These are phyloP conservation scores for Ophiostoma sp. DNA, from an alignment of 2,329 filamentous ascomycete genomes.

Conservation along the genomic window DNA sequence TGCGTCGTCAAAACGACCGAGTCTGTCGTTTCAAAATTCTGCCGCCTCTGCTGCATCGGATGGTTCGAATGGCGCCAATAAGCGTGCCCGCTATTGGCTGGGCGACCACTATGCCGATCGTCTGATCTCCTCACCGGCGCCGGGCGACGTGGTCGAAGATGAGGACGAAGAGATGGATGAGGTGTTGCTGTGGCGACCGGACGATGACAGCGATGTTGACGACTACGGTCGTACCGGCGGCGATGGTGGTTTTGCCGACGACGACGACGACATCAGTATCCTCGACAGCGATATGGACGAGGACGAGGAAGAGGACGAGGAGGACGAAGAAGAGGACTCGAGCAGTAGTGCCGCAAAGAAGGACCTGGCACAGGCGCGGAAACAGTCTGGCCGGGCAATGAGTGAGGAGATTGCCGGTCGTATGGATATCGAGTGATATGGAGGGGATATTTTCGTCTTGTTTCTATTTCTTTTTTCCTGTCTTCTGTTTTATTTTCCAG, in stretches of 20 bases:
- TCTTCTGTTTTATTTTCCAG: background rate
- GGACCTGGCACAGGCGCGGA: slow-evolving; percentile 42
- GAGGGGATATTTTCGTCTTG: background rate
- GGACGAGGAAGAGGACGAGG: slow-evolving; percentile 39
- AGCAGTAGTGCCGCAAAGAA: slow-evolving; percentile 34
- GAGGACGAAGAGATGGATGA: slow-evolving; percentile 53
- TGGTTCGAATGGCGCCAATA: slow-evolving; percentile 59
- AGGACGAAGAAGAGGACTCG: slow-evolving; percentile 32
- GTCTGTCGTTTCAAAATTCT: slow-evolving; percentile 33
- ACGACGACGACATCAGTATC: slow-evolving; percentile 34
- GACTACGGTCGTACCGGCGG: slow-evolving; percentile 47
- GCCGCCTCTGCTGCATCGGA: slow-evolving; percentile 25
- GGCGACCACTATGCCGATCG: slow-evolving; percentile 62
- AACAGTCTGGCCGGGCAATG: slow-evolving; percentile 48
- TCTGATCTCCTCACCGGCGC: slow-evolving; percentile 43
- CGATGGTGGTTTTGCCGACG: slow-evolving; percentile 52
- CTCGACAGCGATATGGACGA: slow-evolving; percentile 40
- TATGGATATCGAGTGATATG: slow-evolving; percentile 58
- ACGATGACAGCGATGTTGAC: slow-evolving; percentile 59
- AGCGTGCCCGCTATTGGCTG: slow-evolving; percentile 87
- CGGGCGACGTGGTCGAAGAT: slow-evolving; percentile 51
- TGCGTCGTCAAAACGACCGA: slow-evolving; percentile 32
- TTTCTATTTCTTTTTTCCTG: background rate
- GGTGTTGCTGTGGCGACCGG: slow-evolving; percentile 57
- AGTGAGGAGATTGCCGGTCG: slow-evolving; percentile 63